Base-by-base conservation (phyloP, 768 basidiomycete species). In the Rhodocollybia butyracea region DNA sequence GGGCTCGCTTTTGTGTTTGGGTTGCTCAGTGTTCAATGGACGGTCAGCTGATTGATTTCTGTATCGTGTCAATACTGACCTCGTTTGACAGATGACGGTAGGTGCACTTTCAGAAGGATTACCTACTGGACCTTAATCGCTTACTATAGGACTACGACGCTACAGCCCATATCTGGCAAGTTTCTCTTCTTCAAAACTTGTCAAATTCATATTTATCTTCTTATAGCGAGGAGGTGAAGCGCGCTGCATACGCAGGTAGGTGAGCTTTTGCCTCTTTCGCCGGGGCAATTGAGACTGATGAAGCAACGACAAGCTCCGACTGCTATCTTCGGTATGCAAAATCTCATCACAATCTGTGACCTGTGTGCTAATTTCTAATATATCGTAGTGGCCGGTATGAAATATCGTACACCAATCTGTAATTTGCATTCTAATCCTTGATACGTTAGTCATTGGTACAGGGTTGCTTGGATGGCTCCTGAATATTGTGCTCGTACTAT, bases 1-100 rank as follows among this genome's bases (percentile, higher is more conserved):
- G 92, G 92, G 0, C 73, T 95, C 41, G 86, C 91, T 0, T 93
- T 94, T 73, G 73, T 92, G 21, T 86, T 96, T 60, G 93, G 92
- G 24, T 70, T 94, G 48, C 76, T 94, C 27, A 88, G 85, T 56
- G 93, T 95, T 21, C 91, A 93, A 66, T 93, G 91, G 89, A 91
- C 89, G 60, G 86, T 90, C 62, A 31, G 85, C 32, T 0, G 3
- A 5, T 31, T 15, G 31, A 15, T 42, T 4, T 72, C 12, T 55
- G 15, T 31, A 47, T 22, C 42, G n/a, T 51, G 29, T 46, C 27
- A 11, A 27, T 59, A 27, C 45, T 17, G 36, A 26, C 34, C 24
- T 32, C 17, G 11, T 46, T 45, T 42, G 53, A 36, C 56, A 83
- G 82, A 84, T 84, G 82, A 84, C 83, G 58, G 83, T 85, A 63